A percentile compares a stretch with the other conserved stretches of the same genome.
phyloP scores from a whole-genome alignment of 2,329 filamentous ascomycete genomes.

The Coniochaeta sp. region DNA sequence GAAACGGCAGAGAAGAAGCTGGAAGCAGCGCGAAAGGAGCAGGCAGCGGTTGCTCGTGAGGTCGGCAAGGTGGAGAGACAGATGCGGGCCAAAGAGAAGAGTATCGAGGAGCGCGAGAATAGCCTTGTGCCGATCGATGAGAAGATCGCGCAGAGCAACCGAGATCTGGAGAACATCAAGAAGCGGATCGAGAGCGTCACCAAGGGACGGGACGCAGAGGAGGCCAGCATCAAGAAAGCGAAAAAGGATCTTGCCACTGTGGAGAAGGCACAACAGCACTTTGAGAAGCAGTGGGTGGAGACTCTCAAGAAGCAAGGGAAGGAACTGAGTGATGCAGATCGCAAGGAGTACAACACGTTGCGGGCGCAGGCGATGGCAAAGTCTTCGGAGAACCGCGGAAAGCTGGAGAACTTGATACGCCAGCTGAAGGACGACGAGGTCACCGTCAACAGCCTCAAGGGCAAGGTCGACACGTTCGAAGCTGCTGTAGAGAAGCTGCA shows the following conservation, averaged over 20 bases:
- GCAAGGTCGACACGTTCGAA: constrained; percentile 75
- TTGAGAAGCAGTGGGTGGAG: constrained; percentile 81
- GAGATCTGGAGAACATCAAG: constrained; percentile 61
- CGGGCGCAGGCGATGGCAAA: constrained; percentile 79
- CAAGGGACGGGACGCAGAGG: constrained; percentile 70
- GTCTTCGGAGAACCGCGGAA: constrained; percentile 72
- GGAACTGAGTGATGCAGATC: constrained; percentile 76
- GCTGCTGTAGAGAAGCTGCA: constrained; percentile 68
- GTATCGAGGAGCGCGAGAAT: constrained; percentile 80
- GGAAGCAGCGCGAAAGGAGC: constrained; percentile 76
- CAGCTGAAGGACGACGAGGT: constrained; percentile 89
- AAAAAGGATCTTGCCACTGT: constrained; percentile 76
- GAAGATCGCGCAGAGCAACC: constrained; percentile 74
- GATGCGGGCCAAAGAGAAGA: constrained; percentile 80
- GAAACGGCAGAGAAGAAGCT: constrained; percentile 76
- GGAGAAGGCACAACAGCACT: constrained; percentile 83
- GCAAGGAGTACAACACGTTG: constrained; percentile 82
- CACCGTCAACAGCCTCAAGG: constrained; percentile 80
- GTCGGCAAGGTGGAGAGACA: constrained; percentile 75
- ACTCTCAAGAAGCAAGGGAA: constrained; percentile 80
- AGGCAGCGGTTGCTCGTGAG: constrained; percentile 67
- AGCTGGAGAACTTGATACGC: constrained; percentile 78
- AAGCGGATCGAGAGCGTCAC: constrained; percentile 62
- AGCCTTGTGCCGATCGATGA: constrained; percentile 83
- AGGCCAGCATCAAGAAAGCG: constrained; percentile 60